Conservation (phyloP, 805 yeast genomes). For the Metschnikowia chrysomelidarum region DNA sequence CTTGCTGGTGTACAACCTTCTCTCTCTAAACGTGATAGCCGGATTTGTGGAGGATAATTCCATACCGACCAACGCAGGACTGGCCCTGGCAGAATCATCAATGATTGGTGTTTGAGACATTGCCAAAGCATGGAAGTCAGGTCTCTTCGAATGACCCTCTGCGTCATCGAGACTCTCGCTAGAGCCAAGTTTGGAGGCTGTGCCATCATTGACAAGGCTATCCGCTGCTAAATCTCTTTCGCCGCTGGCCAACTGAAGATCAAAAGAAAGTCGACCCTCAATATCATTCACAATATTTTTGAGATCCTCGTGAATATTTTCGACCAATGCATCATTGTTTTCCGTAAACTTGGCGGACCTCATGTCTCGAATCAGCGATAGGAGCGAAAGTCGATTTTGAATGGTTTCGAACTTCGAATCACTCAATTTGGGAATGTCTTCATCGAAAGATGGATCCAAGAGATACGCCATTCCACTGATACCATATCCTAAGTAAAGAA, state of each 20-base stretch:
- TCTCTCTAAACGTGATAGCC: slow-evolving; percentile 53
- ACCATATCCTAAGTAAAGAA: slow-evolving; percentile 56
- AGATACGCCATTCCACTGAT: slow-evolving; percentile 69
- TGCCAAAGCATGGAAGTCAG: background rate
- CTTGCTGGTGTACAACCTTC: slow-evolving; percentile 60
- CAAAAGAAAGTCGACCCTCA: slow-evolving; percentile 19
- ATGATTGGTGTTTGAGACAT: slow-evolving; percentile 15
- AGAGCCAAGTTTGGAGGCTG: slow-evolving; percentile 3
- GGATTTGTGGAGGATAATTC: slow-evolving; percentile 51
- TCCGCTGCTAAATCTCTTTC: slow-evolving; percentile 6
- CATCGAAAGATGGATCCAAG: slow-evolving; percentile 68
- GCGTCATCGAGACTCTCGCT: slow-evolving; percentile 7
- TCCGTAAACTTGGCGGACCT: slow-evolving; percentile 17
- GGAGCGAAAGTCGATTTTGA: slow-evolving; percentile 33
- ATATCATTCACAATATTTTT: slow-evolving; percentile 34
- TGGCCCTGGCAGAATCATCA: slow-evolving; percentile 42
- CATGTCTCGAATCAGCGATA: slow-evolving; percentile 31
- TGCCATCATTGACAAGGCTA: background rate
- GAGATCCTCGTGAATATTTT: slow-evolving; percentile 32
- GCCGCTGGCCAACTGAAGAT: slow-evolving; percentile 13
- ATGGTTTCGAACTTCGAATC: slow-evolving; percentile 31
- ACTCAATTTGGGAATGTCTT: slow-evolving; percentile 40
- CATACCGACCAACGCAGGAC: slow-evolving; percentile 44
- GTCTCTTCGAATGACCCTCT: background rate
- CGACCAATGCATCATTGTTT: slow-evolving; percentile 26